Percentiles rank a stretch among this genome's conserved stretches.
Conservation (phyloP, 768 basidiomycete species). For the Calocybe indica region DNA sequence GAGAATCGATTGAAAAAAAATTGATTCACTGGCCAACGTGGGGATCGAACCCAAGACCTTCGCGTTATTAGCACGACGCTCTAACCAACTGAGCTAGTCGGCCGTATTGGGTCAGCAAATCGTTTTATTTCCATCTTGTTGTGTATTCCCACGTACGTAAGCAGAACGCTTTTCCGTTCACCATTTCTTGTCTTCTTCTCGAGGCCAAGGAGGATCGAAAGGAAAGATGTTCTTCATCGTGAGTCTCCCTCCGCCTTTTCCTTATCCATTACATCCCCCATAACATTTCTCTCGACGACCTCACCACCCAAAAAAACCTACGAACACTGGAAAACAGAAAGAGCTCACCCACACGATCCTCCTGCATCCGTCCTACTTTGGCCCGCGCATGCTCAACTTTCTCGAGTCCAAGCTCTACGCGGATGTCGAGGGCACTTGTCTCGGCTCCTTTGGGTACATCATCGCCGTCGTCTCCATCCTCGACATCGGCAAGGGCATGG, state of each 20-base stretch:
- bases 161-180: neutral
- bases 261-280: neutral
- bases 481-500: conserved; percentile 90
- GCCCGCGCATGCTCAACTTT: conserved; percentile 90
- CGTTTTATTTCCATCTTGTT: neutral
- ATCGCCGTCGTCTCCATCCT: conserved; percentile 88
- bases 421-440: conserved; percentile 96
- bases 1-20: neutral
- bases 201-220: neutral
- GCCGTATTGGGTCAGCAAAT: conserved; percentile 26
- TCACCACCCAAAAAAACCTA: neutral
- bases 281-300: neutral
- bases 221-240: conserved; percentile 66
- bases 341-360: conserved; percentile 96
- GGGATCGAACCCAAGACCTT: conserved; percentile 81
- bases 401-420: conserved; percentile 90
- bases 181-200: neutral
- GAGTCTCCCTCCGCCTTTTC: conserved; percentile 22
- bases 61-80: conserved; percentile 87
- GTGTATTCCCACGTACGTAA: neutral
- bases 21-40: conserved; percentile 52
- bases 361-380: conserved; percentile 97
- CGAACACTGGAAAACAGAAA: conserved; percentile 49
- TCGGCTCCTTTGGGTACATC: conserved; percentile 92
- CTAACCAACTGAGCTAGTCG: conserved; percentile 94